Conservation (phyloP, 2,329 filamentous ascomycete species). For the Scedosporium aurantiacum region DNA sequence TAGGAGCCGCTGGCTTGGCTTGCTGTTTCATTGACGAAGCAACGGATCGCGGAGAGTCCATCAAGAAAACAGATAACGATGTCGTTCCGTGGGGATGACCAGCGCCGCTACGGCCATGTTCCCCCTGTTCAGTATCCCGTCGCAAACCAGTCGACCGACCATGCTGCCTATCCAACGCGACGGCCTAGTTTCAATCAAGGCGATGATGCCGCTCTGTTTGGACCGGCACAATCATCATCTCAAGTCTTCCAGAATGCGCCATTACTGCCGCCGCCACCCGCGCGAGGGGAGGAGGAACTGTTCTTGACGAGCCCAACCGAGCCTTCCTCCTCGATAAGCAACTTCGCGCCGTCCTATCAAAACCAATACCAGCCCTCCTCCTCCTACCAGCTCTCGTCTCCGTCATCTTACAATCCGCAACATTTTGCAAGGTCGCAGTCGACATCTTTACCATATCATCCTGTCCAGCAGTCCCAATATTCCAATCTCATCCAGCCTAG, state of each 20-base stretch:
- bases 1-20: neutral
- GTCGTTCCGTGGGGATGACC: conserved; percentile 54
- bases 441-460: conserved; percentile 38
- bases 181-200: conserved; percentile 65
- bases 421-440: conserved; percentile 47
- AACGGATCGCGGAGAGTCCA: neutral
- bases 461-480: conserved; percentile 27
- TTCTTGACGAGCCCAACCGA: conserved; percentile 44
- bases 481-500: conserved; percentile 8
- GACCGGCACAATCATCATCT: conserved; percentile 15
- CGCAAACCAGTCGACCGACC: conserved; percentile 21
- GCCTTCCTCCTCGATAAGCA: conserved; percentile 13
- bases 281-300: conserved; percentile 45
- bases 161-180: conserved; percentile 18
- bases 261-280: neutral
- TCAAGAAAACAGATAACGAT: conserved; percentile 23
- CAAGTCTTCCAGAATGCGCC: conserved; percentile 10
- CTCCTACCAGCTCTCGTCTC: conserved; percentile 24
- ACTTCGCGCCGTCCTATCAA: conserved; percentile 2
- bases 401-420: conserved; percentile 59
- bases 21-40: neutral
- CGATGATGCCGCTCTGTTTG: conserved; percentile 53
- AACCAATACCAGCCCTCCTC: conserved; percentile 2
- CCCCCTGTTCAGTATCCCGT: conserved; percentile 55
- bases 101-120: conserved; percentile 54